Conservation (phyloP, 2,329 filamentous ascomycete species). For the Sarocladiaceae sp. region DNA sequence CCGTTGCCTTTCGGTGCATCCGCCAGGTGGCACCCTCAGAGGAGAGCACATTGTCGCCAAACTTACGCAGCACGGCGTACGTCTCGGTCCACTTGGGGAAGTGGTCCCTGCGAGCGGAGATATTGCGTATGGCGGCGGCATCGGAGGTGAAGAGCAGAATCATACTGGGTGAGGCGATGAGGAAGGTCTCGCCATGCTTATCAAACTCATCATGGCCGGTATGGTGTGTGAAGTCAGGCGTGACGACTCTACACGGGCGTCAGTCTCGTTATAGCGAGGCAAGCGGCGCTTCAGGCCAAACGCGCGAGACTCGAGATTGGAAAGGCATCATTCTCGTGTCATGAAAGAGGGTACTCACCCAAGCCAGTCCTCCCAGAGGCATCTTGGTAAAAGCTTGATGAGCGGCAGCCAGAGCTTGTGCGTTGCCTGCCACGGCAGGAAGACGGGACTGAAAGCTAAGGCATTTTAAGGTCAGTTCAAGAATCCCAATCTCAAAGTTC, state of each 20-base stretch:
- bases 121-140: slow-evolving; percentile 58
- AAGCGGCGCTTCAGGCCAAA: not conserved
- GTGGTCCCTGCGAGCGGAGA: slow-evolving; percentile 59
- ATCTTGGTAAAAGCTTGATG: slow-evolving; percentile 46
- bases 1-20: slow-evolving; percentile 64
- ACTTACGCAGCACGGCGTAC: slow-evolving; percentile 36
- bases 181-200: slow-evolving; percentile 54
- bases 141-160: slow-evolving; percentile 53
- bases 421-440: slow-evolving; percentile 49
- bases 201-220: slow-evolving; percentile 51
- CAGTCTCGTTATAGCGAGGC: too few relatives aligned
- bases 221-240: slow-evolving; percentile 55
- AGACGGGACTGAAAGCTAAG: slow-evolving; percentile 43
- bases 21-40: slow-evolving; percentile 66
- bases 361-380: slow-evolving; percentile 52
- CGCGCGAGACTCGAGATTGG: slow-evolving; percentile 1
- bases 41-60: slow-evolving; percentile 65
- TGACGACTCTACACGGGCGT: slow-evolving; percentile 50
- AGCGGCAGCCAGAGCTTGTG: slow-evolving; percentile 48
- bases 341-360: slow-evolving; percentile 39
- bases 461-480: not conserved
- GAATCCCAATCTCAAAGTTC: not conserved
- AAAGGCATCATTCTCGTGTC: not conserved
- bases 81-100: slow-evolving; percentile 48
- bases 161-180: slow-evolving; percentile 53